phyloP scores from a whole-genome alignment of 495 filamentous ascomycete genomes.

The Pyrenula aspistea region DNA sequence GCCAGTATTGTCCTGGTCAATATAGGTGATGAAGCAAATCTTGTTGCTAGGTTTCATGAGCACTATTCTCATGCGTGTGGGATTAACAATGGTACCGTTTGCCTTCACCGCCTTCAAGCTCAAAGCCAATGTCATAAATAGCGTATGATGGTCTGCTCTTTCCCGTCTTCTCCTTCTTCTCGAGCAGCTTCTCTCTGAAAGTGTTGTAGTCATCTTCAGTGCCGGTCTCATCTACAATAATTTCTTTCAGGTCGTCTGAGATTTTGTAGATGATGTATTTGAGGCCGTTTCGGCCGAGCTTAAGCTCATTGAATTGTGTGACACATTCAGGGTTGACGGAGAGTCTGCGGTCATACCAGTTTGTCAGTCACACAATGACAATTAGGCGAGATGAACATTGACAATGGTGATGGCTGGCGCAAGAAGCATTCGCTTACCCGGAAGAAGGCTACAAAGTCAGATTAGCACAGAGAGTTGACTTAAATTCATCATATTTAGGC shows the following conservation, averaged over 20 bases:
- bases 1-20: not conserved
- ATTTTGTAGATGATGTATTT: conserved; percentile 99
- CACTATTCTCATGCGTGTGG: too few relatives aligned
- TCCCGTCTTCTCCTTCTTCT: conserved; percentile 56
- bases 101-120: conserved; percentile 67
- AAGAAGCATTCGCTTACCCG: not conserved
- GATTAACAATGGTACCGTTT: conserved; percentile 43
- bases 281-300: conserved; percentile 65
- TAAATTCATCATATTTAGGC: too few relatives aligned
- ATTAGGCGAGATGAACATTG: not conserved
- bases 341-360: conserved; percentile 42
- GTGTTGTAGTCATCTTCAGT: conserved; percentile 53
- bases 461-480: too few relatives aligned
- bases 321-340: conserved; percentile 70
- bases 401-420: not conserved
- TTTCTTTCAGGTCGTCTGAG: conserved; percentile 79
- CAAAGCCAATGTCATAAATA: conserved; percentile 86
- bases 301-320: conserved; percentile 75
- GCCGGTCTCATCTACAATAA: conserved; percentile 69
- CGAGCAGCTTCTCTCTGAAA: conserved; percentile 70
- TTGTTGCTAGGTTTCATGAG: conserved; percentile 57
- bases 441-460: not conserved
- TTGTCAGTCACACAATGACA: not conserved
- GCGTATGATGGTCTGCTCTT: conserved; percentile 67
- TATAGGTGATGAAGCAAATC: conserved; percentile 80